A percentile compares a stretch with the other conserved stretches of the same genome.
Conservation (phyloP, 495 filamentous ascomycete genomes). For the Cenococcum geophilum region DNA sequence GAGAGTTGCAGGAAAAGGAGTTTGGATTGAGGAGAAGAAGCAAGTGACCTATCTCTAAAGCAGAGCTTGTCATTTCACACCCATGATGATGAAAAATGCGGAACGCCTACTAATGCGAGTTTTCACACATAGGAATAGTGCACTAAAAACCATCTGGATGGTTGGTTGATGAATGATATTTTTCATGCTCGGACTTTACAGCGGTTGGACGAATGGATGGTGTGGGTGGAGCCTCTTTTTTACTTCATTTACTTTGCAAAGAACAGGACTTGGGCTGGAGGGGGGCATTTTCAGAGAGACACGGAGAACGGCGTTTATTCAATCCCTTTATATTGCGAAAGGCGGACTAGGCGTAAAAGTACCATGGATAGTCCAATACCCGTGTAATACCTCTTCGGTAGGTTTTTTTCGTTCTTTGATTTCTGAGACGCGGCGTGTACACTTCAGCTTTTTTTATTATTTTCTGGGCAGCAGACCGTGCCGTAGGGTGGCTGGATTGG, state of each 20-base stretch:
- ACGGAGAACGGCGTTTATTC: not conserved
- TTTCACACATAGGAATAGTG: too few species aligned
- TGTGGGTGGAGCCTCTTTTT: too few species aligned
- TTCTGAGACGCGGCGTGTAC: not conserved
- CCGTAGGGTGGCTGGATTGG: too few species aligned
- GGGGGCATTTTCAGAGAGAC: not conserved
- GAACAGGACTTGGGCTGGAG: too few species aligned
- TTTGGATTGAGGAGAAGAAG: constrained; percentile 51
- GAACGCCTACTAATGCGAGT: too few species aligned
- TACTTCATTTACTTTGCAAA: too few species aligned
- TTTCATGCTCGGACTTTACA: not conserved
- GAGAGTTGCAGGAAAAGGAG: constrained; percentile 54
- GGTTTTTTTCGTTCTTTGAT: not conserved
- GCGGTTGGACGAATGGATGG: not conserved
- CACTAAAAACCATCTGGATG: too few species aligned
- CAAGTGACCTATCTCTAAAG: constrained; percentile 17
- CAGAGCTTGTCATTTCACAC: not conserved
- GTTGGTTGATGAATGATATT: not conserved
- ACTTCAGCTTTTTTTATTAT: not conserved
- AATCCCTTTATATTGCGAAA: not conserved
- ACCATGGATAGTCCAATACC: constrained; percentile 4
- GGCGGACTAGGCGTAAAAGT: not conserved
- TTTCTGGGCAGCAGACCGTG: not conserved
- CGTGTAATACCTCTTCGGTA: constrained; percentile 2
- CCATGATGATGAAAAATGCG: not conserved